These are phyloP conservation scores for Aspergillus sp. DNA, from an alignment of 2,329 filamentous ascomycete species.

Conservation along the genomic window DNA sequence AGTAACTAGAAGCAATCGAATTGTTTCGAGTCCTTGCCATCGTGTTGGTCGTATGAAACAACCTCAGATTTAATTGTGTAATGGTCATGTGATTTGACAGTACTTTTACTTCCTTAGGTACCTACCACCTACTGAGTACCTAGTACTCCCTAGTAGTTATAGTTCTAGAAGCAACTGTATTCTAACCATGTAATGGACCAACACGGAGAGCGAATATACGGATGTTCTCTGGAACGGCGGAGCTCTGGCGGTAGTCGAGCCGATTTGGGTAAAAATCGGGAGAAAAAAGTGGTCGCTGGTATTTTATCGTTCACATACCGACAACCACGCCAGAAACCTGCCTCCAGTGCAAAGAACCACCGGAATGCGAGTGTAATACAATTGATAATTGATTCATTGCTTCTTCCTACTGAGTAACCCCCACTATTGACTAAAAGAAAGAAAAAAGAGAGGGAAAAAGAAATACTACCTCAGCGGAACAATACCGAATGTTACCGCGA, in stretches of 20 bases:
- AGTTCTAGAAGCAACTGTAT: no score
- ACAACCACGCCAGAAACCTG: no score
- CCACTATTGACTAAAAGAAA: neutral
- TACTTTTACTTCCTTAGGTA: no score
- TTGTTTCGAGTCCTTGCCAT: constrained; percentile 11
- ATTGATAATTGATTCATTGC: no score
- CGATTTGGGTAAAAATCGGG: constrained; percentile 8
- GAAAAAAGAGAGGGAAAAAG: neutral
- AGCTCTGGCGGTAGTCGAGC: constrained; percentile 10
- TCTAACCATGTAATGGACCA: no score
- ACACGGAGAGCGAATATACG: no score
- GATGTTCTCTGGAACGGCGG: neutral
- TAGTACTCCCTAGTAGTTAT: no score
- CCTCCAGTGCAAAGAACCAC: neutral
- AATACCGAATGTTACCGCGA: constrained; percentile 1
- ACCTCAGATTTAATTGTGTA: neutral
- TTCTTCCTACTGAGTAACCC: no score
- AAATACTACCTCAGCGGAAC: constrained; percentile 3
- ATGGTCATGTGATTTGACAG: no score
- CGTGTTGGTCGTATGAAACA: neutral
- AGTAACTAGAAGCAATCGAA: constrained; percentile 41
- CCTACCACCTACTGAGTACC: no score
- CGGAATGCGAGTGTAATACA: neutral
- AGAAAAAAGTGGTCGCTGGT: neutral
- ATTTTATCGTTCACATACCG: no score